phyloP scores from a whole-genome alignment of 2,329 filamentous ascomycete genomes.

The Penicillium crustosum region DNA sequence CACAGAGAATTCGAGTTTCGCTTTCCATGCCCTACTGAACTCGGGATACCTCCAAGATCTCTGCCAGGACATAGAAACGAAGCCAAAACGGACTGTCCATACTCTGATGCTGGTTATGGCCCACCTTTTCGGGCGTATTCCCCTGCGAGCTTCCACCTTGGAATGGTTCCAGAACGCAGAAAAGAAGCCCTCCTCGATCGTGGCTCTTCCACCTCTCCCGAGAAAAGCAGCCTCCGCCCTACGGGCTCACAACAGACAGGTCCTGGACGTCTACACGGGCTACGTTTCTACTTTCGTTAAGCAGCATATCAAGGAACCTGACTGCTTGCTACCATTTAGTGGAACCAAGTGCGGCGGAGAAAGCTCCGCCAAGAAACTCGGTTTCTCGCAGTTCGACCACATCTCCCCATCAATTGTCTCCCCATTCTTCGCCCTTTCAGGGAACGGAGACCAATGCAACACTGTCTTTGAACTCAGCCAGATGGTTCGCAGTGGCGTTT shows the following conservation, averaged over 20 bases:
- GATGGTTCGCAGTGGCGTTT: slow-evolving; percentile 65
- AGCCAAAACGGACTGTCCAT: slow-evolving; percentile 53
- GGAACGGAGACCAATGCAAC: slow-evolving; percentile 62
- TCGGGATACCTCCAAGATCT: slow-evolving; percentile 68
- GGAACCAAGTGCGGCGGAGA: slow-evolving; percentile 34
- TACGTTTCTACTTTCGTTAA: slow-evolving; percentile 70
- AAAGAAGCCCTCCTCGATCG: slow-evolving; percentile 61
- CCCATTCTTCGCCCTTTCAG: slow-evolving; percentile 70
- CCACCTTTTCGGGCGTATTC: slow-evolving; percentile 65
- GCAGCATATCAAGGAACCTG: slow-evolving; percentile 59
- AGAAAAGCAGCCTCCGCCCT: slow-evolving; percentile 57
- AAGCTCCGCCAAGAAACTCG: not conserved
- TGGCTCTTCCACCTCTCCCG: slow-evolving; percentile 66
- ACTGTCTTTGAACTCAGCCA: slow-evolving; percentile 67
- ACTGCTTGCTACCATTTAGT: slow-evolving; percentile 61
- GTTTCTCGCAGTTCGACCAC: not conserved
- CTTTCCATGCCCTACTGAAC: slow-evolving; percentile 72
- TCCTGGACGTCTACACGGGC: slow-evolving; percentile 63
- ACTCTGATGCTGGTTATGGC: slow-evolving; percentile 67
- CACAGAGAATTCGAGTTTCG: slow-evolving; percentile 72
- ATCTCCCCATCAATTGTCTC: slow-evolving; percentile 31
- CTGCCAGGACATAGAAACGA: slow-evolving; percentile 57
- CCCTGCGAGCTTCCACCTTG: slow-evolving; percentile 48
- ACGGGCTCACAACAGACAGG: slow-evolving; percentile 62
- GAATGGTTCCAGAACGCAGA: slow-evolving; percentile 44